Evolutionary conservation across 2,329 filamentous ascomycete genomes (phyloP), one percentile per base, ranked within the genome.

Genomic region (Xylaria sp.): DNA sequence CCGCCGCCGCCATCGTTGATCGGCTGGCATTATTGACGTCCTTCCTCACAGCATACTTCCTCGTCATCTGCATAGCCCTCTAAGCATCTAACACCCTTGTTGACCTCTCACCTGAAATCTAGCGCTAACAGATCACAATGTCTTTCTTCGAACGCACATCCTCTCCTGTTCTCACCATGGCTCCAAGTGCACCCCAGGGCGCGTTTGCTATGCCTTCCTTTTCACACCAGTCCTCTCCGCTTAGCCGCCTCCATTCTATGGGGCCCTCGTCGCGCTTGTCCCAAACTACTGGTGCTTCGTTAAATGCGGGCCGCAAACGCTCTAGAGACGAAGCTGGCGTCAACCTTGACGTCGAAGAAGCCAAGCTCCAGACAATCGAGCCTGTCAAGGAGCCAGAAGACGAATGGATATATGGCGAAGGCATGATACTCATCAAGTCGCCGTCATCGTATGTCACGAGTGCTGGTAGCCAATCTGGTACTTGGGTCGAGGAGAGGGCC

Each of bases 351-450:
- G 82, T 87, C 25, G 74, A 76, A 56, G 73, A 76, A 53, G 72
- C 71, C 9, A 75, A 75, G 58, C 71, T 74, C 25, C 70, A 68
- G 52, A 72, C 72, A 33, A 71, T 74, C 38, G 71, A 75, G 60
- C 72, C 78, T 47, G 78, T 82, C 68, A 79, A 82, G 48, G 85
- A 86, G 71, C 78, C 83, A 17, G 87, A 88, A 73, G 83, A 87
- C 54, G 85, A 88, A 70, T 90, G 88, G 80, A 78, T 87, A 68
- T 90, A 89, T 67, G 89, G 89, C 60, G 85, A 87, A 56, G 90
- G 89, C 66, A 92, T 91, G 89, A 85, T 84, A 3, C 82, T 91
- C 71, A 87, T 91, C 76, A 91, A 90, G 73, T 85, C 87, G 56
- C 82, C 80, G 56, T 74, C 74, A 17, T 81, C 83, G 70, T 89